Conservation (phyloP, 2,329 filamentous ascomycete species). For the Fusarium sp. region DNA sequence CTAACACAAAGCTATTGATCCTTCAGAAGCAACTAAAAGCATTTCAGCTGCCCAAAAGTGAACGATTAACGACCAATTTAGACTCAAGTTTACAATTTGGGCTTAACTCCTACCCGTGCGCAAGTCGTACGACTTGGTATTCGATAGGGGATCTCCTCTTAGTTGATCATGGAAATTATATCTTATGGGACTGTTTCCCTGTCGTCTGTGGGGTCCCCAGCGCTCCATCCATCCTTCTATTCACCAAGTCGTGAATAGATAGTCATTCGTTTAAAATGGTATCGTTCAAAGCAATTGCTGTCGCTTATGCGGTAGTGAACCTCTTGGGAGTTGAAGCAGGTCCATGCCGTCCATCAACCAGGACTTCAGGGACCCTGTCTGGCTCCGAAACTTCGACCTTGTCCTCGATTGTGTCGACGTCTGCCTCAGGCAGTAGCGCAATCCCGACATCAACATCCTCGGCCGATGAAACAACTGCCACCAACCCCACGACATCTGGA, state of each 20-base stretch:
- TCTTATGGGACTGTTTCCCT: background rate
- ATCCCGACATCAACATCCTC: accelerated
- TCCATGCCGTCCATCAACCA: conserved; percentile 5
- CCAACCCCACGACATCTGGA: background rate
- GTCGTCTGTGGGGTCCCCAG: too few species aligned
- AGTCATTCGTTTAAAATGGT: conserved; percentile 21
- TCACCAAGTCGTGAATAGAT: background rate
- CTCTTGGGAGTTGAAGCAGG: conserved; percentile 5
- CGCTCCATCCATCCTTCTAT: background rate
- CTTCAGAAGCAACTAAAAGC: background rate
- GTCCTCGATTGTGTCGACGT: background rate
- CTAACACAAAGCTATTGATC: conserved; percentile 2
- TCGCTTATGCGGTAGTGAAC: conserved; percentile 3
- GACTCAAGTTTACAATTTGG: background rate
- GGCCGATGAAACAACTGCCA: background rate
- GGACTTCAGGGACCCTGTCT: background rate
- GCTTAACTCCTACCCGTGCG: background rate
- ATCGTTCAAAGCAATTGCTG: conserved; percentile 2
- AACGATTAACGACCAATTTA: background rate
- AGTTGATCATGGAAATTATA: background rate
- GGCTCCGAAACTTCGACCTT: background rate
- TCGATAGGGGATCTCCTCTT: background rate
- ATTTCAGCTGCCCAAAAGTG: background rate
- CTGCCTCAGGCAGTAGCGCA: background rate
- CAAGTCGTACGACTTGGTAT: too few species aligned